A percentile compares a stretch with the other conserved stretches of the same genome.
Conservation (phyloP, 805 yeast species). For the Torulaspora maleeae region DNA sequence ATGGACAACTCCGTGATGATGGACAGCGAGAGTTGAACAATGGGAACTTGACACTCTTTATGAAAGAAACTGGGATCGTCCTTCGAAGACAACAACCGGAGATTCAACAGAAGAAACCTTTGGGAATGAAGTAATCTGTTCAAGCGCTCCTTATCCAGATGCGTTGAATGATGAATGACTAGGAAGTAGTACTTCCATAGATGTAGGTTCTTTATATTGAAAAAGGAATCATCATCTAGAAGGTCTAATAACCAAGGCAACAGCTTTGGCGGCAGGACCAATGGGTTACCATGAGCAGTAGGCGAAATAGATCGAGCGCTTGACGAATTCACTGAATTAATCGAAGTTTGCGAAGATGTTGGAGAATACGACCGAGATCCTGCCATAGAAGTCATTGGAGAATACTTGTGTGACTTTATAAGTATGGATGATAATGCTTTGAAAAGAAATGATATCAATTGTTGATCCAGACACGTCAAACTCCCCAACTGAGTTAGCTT, state of each 20-base stretch:
- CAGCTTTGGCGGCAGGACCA: constrained; percentile 15
- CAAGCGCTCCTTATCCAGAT: constrained; percentile 18
- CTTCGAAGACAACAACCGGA: constrained; percentile 5
- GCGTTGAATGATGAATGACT: constrained; percentile 25
- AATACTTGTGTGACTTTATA: constrained; percentile 9
- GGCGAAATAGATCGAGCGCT: constrained; percentile 1
- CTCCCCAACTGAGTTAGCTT: constrained; percentile 1
- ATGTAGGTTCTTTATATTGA: constrained; percentile 17
- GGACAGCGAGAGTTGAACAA: constrained; percentile 11
- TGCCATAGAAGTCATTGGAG: constrained; percentile 1
- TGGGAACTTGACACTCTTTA: constrained; percentile 5
- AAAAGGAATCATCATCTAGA: constrained; percentile 12
- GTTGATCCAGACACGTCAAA: constrained; percentile 9
- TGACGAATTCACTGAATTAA: constrained; percentile 10
- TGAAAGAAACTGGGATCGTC: constrained; percentile 1
- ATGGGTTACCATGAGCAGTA: constrained; percentile 4
- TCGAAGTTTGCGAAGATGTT: constrained; percentile 7
- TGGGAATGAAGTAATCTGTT: constrained; percentile 14
- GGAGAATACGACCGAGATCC: constrained; percentile 7
- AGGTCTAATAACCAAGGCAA: constrained; percentile 22
- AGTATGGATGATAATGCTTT: constrained; percentile 25
- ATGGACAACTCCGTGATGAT: constrained; percentile 12
- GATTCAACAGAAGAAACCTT: constrained; percentile 14
- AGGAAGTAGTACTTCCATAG: constrained; percentile 33
- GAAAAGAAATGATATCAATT: constrained; percentile 23